phyloP scores from a whole-genome alignment of 2,329 filamentous ascomycete species.

The Cercospora citrullina region DNA sequence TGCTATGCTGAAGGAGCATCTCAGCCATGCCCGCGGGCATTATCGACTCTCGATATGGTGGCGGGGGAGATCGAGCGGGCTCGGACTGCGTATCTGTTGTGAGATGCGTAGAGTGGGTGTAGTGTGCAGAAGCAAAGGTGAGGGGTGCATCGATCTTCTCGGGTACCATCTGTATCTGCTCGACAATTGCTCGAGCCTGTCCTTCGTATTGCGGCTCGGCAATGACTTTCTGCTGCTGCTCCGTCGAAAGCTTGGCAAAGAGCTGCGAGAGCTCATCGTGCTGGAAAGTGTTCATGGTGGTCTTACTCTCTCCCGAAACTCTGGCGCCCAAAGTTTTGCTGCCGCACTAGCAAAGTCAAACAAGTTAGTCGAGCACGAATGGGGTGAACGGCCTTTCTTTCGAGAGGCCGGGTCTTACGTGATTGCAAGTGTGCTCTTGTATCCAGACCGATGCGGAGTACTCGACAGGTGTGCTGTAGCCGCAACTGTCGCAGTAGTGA shows the following conservation, averaged over 20 bases:
- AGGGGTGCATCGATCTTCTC: conserved; percentile 50
- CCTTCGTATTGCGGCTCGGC: conserved; percentile 30
- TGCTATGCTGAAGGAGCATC: conserved; percentile 62
- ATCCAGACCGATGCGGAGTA: conserved; percentile 48
- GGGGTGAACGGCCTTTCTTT: conserved; percentile 22
- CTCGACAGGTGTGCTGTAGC: conserved; percentile 40
- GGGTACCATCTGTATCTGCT: conserved; percentile 21
- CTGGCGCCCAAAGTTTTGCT: conserved; percentile 45
- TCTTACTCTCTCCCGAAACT: conserved; percentile 47
- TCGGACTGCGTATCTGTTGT: conserved; percentile 44
- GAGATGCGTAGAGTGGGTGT: conserved; percentile 75
- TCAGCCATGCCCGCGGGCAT: conserved; percentile 42
- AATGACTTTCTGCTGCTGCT: conserved; percentile 54
- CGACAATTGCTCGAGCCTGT: conserved; percentile 17
- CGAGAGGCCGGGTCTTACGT: conserved; percentile 45
- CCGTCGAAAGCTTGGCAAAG: conserved; percentile 58
- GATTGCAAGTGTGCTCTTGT: conserved; percentile 46
- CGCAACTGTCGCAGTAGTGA: conserved; percentile 36
- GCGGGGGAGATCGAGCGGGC: conserved; percentile 36
- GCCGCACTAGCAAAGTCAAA: conserved; percentile 43
- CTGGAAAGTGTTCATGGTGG: conserved; percentile 54
- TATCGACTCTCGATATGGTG: conserved; percentile 34
- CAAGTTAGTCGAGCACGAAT: conserved; percentile 27
- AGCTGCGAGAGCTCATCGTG: conserved; percentile 81
- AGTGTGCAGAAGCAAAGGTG: conserved; percentile 78